Conservation (phyloP, 2,329 filamentous ascomycete species). For the Phialocephala sp. region DNA sequence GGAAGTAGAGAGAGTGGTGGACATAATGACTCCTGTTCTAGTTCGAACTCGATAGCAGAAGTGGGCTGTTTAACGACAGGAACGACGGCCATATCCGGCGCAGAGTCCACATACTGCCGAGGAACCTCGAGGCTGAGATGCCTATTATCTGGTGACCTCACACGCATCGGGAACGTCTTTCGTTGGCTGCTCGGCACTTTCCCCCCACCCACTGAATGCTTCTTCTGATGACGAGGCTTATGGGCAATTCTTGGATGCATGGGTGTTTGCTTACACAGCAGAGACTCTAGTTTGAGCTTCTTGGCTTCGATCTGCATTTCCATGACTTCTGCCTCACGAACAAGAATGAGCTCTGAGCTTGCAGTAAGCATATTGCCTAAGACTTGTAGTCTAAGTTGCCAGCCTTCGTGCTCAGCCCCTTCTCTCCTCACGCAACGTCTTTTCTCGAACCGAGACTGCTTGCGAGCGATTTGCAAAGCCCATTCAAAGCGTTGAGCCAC, state of each 20-base stretch:
- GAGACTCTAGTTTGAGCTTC: not conserved
- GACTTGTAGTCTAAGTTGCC: not conserved
- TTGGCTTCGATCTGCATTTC: not conserved
- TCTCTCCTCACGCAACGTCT: not conserved
- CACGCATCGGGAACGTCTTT: no score
- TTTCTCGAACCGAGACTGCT: not conserved
- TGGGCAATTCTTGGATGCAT: not conserved
- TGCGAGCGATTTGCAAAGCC: slow-evolving; percentile 1
- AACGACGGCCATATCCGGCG: not conserved
- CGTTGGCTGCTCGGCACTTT: no score
- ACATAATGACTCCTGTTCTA: not conserved
- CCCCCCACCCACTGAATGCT: no score
- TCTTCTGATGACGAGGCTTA: no score
- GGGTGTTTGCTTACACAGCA: not conserved
- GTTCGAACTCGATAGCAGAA: not conserved
- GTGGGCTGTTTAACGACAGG: not conserved
- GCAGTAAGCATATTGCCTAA: not conserved
- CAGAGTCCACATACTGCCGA: no score
- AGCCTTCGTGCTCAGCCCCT: not conserved
- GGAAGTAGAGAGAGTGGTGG: not conserved
- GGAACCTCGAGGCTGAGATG: no score
- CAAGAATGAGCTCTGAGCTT: not conserved
- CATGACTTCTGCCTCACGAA: not conserved
- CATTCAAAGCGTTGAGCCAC: not conserved
- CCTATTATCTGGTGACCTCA: no score